These are phyloP conservation scores for Auriscalpium orientale DNA, from an alignment of 768 basidiomycete genomes.

Conservation along the genomic window DNA sequence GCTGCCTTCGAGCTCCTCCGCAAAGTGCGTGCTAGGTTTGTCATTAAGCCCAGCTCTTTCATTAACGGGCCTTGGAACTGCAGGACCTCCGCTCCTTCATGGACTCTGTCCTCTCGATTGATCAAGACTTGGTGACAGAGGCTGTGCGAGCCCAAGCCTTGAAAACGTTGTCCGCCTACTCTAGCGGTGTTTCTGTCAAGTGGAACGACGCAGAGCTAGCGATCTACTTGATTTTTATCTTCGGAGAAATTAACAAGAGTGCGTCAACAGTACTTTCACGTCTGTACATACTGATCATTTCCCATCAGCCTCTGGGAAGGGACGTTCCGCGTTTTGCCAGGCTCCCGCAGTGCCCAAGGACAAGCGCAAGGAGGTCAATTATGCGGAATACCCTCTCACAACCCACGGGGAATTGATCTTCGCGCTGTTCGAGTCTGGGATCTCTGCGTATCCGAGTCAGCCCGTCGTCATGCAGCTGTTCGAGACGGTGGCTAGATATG, in stretches of 20 bases:
- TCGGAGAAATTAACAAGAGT: slow-evolving; percentile 92
- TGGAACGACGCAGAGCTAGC: slow-evolving; percentile 96
- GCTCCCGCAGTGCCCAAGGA: slow-evolving; percentile 64
- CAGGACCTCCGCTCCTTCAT: slow-evolving; percentile 82
- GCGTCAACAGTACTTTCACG: slow-evolving; percentile 17
- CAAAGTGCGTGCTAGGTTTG: slow-evolving; percentile 45
- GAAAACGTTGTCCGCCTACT: slow-evolving; percentile 66
- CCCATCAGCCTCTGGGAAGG: slow-evolving; percentile 58
- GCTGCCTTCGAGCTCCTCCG: slow-evolving; percentile 79
- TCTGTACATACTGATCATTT: neutral
- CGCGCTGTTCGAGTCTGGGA: slow-evolving; percentile 74
- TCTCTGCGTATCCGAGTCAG: slow-evolving; percentile 77
- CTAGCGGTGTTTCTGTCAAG: slow-evolving; percentile 53
- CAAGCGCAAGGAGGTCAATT: slow-evolving; percentile 58
- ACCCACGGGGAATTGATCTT: slow-evolving; percentile 86
- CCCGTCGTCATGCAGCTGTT: slow-evolving; percentile 87
- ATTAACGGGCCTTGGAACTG: neutral
- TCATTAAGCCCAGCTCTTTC: slow-evolving; percentile 1
- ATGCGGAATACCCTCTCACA: slow-evolving; percentile 78
- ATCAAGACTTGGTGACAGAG: slow-evolving; percentile 76
- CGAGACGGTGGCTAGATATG: slow-evolving; percentile 86
- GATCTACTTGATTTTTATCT: slow-evolving; percentile 88
- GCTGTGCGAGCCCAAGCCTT: slow-evolving; percentile 68
- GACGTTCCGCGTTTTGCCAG: slow-evolving; percentile 80
- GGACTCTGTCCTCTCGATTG: slow-evolving; percentile 82